A percentile compares a stretch with the other conserved stretches of the same genome.
phyloP scores from a whole-genome alignment of 192 early-diverging fungal genomes.

The Coemansia sp. region DNA sequence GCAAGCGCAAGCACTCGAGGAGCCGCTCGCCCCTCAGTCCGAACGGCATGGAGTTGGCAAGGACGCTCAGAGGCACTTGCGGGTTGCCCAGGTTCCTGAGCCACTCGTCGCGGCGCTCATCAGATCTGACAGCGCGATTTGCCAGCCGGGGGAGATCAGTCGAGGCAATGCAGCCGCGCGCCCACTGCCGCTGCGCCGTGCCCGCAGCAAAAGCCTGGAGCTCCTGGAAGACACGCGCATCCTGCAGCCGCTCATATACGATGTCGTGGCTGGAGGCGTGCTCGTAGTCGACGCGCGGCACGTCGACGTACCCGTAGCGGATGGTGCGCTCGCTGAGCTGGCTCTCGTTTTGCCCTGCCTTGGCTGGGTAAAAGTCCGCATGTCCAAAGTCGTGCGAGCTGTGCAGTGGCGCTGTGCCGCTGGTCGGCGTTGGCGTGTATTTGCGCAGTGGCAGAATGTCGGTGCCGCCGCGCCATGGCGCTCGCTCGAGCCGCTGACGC shows the following conservation, averaged over 20 bases:
- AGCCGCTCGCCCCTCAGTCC: slow-evolving; percentile 64
- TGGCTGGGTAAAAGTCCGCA: slow-evolving; percentile 64
- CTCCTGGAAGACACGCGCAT: slow-evolving; percentile 41
- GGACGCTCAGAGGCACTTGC: slow-evolving; percentile 33
- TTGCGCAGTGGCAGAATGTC: slow-evolving; percentile 47
- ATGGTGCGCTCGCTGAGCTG: slow-evolving; percentile 64
- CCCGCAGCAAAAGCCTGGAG: slow-evolving; percentile 46
- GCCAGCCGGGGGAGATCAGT: slow-evolving; percentile 19
- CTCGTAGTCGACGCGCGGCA: slow-evolving; percentile 46
- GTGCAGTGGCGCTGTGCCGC: slow-evolving; percentile 36
- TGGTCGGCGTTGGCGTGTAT: slow-evolving; percentile 38
- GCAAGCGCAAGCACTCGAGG: slow-evolving; percentile 58
- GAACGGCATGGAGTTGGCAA: slow-evolving; percentile 35
- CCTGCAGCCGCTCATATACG: slow-evolving; percentile 44
- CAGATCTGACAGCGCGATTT: slow-evolving; percentile 21
- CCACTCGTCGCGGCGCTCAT: slow-evolving; percentile 51
- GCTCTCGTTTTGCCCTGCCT: slow-evolving; percentile 47
- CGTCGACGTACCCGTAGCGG: slow-evolving; percentile 67
- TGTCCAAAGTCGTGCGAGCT: slow-evolving; percentile 24
- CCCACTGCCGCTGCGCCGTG: slow-evolving; percentile 37
- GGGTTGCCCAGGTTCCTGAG: slow-evolving; percentile 42
- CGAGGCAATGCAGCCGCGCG: slow-evolving; percentile 7
- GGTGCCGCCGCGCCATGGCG: slow-evolving; percentile 12
- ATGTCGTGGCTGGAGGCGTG: slow-evolving; percentile 36
- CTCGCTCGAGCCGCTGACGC: slow-evolving; percentile 18